Conservation (phyloP, 805 yeast genomes). For the Metschnikowia gruessii region DNA sequence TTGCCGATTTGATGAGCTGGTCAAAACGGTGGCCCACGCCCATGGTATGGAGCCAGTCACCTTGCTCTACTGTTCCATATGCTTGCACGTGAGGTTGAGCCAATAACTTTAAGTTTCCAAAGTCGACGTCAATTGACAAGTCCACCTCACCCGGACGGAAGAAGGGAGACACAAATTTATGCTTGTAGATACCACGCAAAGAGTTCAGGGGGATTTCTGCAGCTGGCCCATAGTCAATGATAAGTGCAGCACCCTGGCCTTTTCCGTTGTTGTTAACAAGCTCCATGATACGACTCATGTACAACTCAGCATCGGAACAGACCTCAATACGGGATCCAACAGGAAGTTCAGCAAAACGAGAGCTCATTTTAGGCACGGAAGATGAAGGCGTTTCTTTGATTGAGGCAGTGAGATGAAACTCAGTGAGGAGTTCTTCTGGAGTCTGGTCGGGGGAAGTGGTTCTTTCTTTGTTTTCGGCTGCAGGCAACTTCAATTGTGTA, state of each 20-base stretch:
- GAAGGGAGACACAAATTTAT: conserved; percentile 73
- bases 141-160: conserved; percentile 77
- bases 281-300: conserved; percentile 51
- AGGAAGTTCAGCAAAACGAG: conserved; percentile 53
- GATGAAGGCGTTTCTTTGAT: conserved; percentile 64
- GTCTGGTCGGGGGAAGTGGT: conserved; percentile 7
- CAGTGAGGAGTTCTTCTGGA: conserved; percentile 20
- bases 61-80: conserved; percentile 69
- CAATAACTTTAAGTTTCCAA: conserved; percentile 47
- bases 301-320: conserved; percentile 68
- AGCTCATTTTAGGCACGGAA: conserved; percentile 47
- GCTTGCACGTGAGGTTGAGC: conserved; percentile 23
- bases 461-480: conserved; percentile 11
- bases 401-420: conserved; percentile 55
- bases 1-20: conserved; percentile 45
- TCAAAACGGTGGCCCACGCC: conserved; percentile 73
- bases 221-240: conserved; percentile 76
- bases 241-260: conserved; percentile 58
- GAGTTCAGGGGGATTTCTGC: conserved; percentile 65
- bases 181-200: conserved; percentile 69
- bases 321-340: conserved; percentile 63
- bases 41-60: conserved; percentile 71
- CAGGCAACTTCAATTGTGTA: conserved; percentile 30
- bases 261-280: conserved; percentile 37
- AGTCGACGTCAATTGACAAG: conserved; percentile 81